Conservation (phyloP, 1,284 basidiomycete genomes). For the Acaromyces ingoldii region DNA sequence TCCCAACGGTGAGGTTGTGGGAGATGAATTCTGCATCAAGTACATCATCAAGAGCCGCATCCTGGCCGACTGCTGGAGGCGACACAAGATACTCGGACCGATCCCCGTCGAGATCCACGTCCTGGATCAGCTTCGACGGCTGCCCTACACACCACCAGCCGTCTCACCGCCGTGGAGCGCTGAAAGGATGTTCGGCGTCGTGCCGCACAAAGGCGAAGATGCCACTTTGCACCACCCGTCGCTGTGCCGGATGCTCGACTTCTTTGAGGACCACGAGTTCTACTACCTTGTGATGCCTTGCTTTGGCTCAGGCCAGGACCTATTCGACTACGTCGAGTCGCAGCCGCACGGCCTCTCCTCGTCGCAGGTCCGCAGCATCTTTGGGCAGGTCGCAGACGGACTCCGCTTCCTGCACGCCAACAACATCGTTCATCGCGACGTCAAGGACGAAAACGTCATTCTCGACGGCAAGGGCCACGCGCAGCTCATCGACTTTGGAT, state of each 20-base stretch:
- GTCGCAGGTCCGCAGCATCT: conserved; percentile 70
- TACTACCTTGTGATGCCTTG: conserved; percentile 73
- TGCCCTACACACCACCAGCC: conserved; percentile 53
- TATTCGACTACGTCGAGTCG: conserved; percentile 91
- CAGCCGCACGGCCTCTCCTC: conserved; percentile 79
- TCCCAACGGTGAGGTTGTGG: conserved; percentile 8
- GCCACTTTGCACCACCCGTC: conserved; percentile 63
- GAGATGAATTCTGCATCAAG: conserved; percentile 76
- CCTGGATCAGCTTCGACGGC: conserved; percentile 75
- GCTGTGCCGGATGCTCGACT: conserved; percentile 88
- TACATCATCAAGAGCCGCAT: conserved; percentile 98
- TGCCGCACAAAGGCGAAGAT: background rate
- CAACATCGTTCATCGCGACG: conserved; percentile 92
- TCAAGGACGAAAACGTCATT: conserved; percentile 95
- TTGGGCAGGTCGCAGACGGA: conserved; percentile 91
- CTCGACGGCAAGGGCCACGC: conserved; percentile 57
- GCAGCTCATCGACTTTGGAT: conserved; percentile 91
- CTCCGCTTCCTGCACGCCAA: conserved; percentile 82
- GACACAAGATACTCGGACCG: conserved; percentile 84
- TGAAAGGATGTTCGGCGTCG: background rate
- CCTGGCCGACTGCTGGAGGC: conserved; percentile 97
- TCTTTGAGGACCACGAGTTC: conserved; percentile 94
- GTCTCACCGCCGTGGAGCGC: conserved; percentile 25
- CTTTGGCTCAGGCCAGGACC: conserved; percentile 60
- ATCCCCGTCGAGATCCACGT: conserved; percentile 99